Base-by-base conservation (phyloP, 441 rosid species). In the Erodium chrysanthum region DNA sequence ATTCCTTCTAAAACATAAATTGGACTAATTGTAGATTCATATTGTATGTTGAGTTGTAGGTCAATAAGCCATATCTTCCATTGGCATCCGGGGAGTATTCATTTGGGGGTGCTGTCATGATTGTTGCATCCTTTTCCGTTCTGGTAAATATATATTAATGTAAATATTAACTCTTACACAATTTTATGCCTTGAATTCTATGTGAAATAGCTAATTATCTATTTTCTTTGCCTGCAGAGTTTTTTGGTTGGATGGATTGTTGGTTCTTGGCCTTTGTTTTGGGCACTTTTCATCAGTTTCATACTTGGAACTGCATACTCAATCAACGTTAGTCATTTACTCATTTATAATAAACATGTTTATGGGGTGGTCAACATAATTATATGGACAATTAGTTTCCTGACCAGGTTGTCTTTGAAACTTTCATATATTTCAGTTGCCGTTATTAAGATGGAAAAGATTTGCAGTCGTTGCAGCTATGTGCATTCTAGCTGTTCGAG, bases 41-140 rank as follows among this genome's bases (percentile, higher is more conserved):
- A 9, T 6, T 68, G 14, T n/a, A 44, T 73, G 23, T 74, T 46
- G 20, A 25, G 5, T 79, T 80, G 68, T 82, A 93, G 98, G 89
- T 93, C 72, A 93, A 93, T 83, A 93, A 91, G 71, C 98, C 98
- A 2, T 89, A 88, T 83, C 98, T 93, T 84, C 97, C 96, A 0
- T 73, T 93, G 78, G 98, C 98, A 31, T 91, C 98, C 14, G 97
- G 98, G 68, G 97, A 93, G 74, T 93, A 82, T 76, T 83, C 98
- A 4, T 64, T 77, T 66, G 71, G 74, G 52, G 88, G 86, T 54
- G 96, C 93, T 35, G 76, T 86, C 67, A 40, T 80, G 64, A 88
- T 93, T 31, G 83, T 91, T 66, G 58, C 87, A 68, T 81, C 84
- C 14, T 89, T 86, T 84, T 78, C 91, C 67, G 64, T 85, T 77